phyloP scores from a whole-genome alignment of 208 protist species.

The Crithidia brevicula region DNA sequence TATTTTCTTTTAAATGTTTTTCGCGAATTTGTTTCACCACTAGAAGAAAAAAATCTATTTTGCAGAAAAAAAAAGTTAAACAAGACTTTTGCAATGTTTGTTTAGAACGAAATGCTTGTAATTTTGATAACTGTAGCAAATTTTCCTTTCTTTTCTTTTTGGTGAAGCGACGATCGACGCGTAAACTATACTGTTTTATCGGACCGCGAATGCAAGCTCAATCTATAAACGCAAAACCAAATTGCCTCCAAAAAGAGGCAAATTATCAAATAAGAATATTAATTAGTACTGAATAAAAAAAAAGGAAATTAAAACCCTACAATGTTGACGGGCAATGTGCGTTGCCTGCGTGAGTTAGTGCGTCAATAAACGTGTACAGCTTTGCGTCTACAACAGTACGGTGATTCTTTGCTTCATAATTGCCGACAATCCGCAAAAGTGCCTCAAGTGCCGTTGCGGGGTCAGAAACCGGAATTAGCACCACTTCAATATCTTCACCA shows the following conservation, averaged over 20 bases:
- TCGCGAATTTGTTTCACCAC: no score
- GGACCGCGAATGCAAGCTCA: no score
- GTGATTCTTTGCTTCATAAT: constrained; percentile 28
- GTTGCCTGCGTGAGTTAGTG: not conserved
- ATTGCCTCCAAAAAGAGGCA: no score
- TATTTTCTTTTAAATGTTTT: no score
- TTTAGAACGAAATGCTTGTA: not conserved
- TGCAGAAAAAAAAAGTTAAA: constrained; percentile 7
- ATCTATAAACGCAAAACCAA: no score
- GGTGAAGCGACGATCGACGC: no score
- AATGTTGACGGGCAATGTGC: not conserved
- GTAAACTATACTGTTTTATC: no score
- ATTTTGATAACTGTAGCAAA: no score
- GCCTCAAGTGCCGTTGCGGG: constrained; percentile 21
- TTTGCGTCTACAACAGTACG: constrained; percentile 66
- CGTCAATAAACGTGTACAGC: constrained; percentile 65
- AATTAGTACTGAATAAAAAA: not conserved
- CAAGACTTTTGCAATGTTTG: constrained; percentile 5
- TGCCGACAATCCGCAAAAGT: constrained; percentile 31
- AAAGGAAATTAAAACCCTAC: constrained; percentile 3
- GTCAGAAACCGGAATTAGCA: constrained; percentile 55
- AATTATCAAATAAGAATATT: no score
- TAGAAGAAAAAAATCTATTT: no score
- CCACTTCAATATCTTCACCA: constrained; percentile 79
- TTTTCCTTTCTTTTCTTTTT: no score